Conservation (phyloP, 2,329 filamentous ascomycete genomes). For the Talaromyces sp. region DNA sequence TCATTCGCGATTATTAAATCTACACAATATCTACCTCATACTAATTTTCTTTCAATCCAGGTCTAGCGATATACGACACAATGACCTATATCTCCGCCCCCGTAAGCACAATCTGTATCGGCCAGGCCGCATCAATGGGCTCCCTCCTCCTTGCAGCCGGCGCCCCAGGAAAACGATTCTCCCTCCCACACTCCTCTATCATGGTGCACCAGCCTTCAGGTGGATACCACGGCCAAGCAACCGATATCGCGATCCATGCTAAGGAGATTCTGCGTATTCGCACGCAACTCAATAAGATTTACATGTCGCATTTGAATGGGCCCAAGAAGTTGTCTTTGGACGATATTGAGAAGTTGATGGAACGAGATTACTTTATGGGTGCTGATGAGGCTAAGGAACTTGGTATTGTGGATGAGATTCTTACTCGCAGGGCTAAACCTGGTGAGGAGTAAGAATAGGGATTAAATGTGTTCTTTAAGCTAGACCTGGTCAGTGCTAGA, state of each 20-base stretch:
- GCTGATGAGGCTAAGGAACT: slow-evolving; percentile 85
- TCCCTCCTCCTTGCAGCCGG: slow-evolving; percentile 85
- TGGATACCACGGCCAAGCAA: slow-evolving; percentile 67
- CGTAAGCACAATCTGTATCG: slow-evolving; percentile 92
- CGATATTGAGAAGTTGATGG: slow-evolving; percentile 93
- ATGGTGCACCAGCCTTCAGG: slow-evolving; percentile 98
- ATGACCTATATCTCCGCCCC: slow-evolving; percentile 96
- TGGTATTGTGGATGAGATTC: slow-evolving; percentile 88
- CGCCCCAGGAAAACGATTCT: slow-evolving; percentile 79
- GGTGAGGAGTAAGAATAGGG: slow-evolving; percentile 9
- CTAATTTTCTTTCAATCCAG: slow-evolving; percentile 14
- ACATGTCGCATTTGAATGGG: slow-evolving; percentile 77
- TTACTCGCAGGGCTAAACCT: slow-evolving; percentile 53
- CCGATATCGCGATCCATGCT: slow-evolving; percentile 93
- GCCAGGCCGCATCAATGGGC: slow-evolving; percentile 94
- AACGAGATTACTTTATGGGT: slow-evolving; percentile 91
- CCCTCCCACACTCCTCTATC: slow-evolving; percentile 87
- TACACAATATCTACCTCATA: background rate
- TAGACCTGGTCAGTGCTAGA: background rate
- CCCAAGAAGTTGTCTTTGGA: slow-evolving; percentile 70
- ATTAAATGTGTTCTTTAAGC: background rate
- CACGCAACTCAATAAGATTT: slow-evolving; percentile 86
- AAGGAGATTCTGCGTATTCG: slow-evolving; percentile 92
- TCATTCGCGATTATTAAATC: no score
- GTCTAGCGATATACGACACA: slow-evolving; percentile 91